Evolutionary conservation across 1,139 yeast species (phyloP).

Genomic region (Candida sp.): DNA sequence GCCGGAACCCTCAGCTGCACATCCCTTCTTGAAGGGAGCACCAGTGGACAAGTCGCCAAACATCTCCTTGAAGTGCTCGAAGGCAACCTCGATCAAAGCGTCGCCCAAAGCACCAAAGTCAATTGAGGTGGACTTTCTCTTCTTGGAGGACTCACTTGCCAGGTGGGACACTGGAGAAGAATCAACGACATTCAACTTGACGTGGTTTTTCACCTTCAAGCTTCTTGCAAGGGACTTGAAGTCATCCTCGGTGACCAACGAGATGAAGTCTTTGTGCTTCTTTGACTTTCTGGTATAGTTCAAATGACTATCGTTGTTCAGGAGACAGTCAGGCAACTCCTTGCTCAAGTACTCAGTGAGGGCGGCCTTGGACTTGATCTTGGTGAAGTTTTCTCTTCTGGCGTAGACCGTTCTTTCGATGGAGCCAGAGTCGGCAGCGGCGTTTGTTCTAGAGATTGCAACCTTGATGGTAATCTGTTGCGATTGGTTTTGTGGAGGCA

Average conservation of each 20-base stretch:
- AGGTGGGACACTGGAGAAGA: slow-evolving; percentile 6
- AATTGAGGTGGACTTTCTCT: slow-evolving; percentile 15
- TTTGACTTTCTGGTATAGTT: slow-evolving; percentile 41
- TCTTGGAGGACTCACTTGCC: slow-evolving; percentile 4
- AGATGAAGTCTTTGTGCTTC: slow-evolving; percentile 43
- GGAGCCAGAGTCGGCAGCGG: slow-evolving; percentile 5
- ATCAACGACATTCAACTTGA: slow-evolving; percentile 34
- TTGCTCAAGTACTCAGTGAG: slow-evolving; percentile 17
- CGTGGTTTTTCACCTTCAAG: slow-evolving; percentile 45
- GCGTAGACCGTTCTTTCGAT: slow-evolving; percentile 16
- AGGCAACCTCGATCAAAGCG: slow-evolving; percentile 26
- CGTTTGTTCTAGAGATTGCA: slow-evolving; percentile 12
- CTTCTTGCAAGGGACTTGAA: slow-evolving; percentile 52
- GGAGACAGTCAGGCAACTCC: slow-evolving; percentile 7
- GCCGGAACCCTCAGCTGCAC: slow-evolving; percentile 4
- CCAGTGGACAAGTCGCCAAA: slow-evolving; percentile 15
- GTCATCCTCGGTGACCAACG: slow-evolving; percentile 42
- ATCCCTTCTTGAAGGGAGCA: slow-evolving; percentile 3
- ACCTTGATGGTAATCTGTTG: slow-evolving; percentile 16
- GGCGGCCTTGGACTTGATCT: slow-evolving; percentile 18
- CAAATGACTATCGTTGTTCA: slow-evolving; percentile 14
- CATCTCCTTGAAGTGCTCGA: slow-evolving; percentile 26
- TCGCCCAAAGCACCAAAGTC: slow-evolving; percentile 28
- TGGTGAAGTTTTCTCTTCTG: slow-evolving; percentile 14
- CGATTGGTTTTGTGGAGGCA: slow-evolving; percentile 3